Percentiles rank a stretch among this genome's conserved stretches.
Evolutionary conservation across 2,329 filamentous ascomycete species (phyloP).

Genomic region (Cadophora luteo-olivacea): DNA sequence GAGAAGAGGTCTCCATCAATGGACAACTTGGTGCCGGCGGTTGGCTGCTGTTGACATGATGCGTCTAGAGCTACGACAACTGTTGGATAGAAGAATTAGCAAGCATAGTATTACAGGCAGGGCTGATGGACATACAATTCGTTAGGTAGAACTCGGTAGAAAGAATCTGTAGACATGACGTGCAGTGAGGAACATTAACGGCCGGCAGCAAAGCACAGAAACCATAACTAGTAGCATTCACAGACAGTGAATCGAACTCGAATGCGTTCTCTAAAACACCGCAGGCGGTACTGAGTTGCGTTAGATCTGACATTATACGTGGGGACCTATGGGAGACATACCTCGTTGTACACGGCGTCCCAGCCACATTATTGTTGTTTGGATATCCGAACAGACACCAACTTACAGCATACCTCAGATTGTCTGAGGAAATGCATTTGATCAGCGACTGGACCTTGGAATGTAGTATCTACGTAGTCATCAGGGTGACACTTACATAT

Average conservation of each 20-base stretch:
- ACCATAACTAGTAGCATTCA: constrained; percentile 53
- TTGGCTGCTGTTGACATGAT: constrained; percentile 60
- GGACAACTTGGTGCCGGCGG: constrained; percentile 54
- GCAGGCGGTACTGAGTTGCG: constrained; percentile 56
- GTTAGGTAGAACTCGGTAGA: constrained; percentile 51
- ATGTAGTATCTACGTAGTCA: too few species aligned
- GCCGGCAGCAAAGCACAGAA: constrained; percentile 60
- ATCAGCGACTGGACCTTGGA: neutral
- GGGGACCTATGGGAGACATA: constrained; percentile 42
- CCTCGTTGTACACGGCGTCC: constrained; percentile 58
- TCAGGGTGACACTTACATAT: constrained; percentile 54
- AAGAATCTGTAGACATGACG: constrained; percentile 52
- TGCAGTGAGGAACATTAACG: constrained; percentile 52
- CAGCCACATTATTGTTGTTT: constrained; percentile 49
- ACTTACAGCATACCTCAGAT: constrained; percentile 61
- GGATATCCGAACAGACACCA: constrained; percentile 61
- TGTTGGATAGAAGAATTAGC: constrained; percentile 41
- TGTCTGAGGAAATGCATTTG: constrained; percentile 51
- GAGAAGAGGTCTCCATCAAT: constrained; percentile 61
- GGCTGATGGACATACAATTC: constrained; percentile 55
- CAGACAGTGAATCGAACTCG: constrained; percentile 56
- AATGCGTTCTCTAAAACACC: constrained; percentile 55
- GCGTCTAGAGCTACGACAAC: constrained; percentile 60
- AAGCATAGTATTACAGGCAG: neutral
- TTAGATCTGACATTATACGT: constrained; percentile 18